Conservation (phyloP, 805 yeast genomes). For the Yamadazyma kitorensis region DNA sequence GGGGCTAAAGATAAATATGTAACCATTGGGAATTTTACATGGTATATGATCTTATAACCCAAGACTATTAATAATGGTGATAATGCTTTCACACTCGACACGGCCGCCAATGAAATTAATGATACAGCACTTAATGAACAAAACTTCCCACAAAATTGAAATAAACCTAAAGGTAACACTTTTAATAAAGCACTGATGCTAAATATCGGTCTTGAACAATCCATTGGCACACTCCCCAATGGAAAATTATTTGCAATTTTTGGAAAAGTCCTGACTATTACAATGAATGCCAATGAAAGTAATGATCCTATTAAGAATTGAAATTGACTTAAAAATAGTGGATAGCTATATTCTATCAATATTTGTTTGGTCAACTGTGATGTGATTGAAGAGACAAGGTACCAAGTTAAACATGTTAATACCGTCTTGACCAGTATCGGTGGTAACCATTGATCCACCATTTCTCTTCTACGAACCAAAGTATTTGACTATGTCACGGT, state of each 20-base stretch:
- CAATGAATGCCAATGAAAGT: conserved; percentile 39
- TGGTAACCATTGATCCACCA: conserved; percentile 17
- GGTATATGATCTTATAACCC: conserved; percentile 51
- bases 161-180: conserved; percentile 60
- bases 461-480: too few relatives aligned
- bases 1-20: conserved; percentile 55
- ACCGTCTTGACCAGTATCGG: conserved; percentile 38
- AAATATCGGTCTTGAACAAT: conserved; percentile 20
- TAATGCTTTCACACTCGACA: conserved; percentile 66
- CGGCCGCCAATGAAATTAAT: conserved; percentile 63
- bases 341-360: conserved; percentile 53
- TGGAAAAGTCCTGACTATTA: conserved; percentile 29
- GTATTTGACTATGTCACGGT: too few relatives aligned
- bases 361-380: conserved; percentile 62
- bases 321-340: conserved; percentile 61
- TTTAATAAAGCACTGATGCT: conserved; percentile 36
- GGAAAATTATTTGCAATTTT: conserved; percentile 43
- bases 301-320: conserved; percentile 55
- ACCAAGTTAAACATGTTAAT: conserved; percentile 56
- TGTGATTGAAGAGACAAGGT: conserved; percentile 57
- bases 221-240: conserved; percentile 50
- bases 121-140: conserved; percentile 65
- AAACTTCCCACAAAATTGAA: conserved; percentile 63
- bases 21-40: conserved; percentile 46
- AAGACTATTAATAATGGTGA: conserved; percentile 60